phyloP scores from a whole-genome alignment of 139 green algal genomes.

The Zygnema circumcarinatum region DNA sequence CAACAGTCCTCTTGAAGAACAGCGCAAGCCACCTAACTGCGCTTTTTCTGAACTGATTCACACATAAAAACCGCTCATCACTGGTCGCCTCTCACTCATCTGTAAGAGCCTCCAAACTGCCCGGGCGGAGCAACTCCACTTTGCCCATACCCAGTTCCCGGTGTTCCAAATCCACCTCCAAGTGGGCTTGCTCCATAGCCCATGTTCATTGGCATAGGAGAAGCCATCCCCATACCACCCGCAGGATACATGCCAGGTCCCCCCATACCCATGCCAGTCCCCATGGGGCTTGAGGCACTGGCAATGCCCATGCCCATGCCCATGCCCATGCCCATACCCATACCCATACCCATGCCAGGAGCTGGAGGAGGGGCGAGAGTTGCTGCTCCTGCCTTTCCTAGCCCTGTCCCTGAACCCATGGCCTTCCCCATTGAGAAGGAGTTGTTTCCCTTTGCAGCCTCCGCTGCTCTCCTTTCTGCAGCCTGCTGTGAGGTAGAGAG shows the following conservation, averaged over 20 bases:
- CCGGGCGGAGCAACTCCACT: neutral
- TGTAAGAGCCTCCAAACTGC: too few relatives aligned
- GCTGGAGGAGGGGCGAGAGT: neutral
- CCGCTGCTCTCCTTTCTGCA: neutral
- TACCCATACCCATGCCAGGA: neutral
- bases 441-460: neutral
- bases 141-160: neutral
- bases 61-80: too few relatives aligned
- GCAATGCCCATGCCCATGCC: conserved; percentile 10
- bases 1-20: too few relatives aligned
- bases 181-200: neutral
- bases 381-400: neutral
- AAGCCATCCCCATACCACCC: neutral
- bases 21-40: too few relatives aligned
- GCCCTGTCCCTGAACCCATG: conserved; percentile 16
- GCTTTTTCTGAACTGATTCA: too few relatives aligned
- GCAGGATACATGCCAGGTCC: conserved; percentile 7
- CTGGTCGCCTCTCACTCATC: too few relatives aligned
- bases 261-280: conserved; percentile 14
- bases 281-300: neutral
- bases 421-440: neutral
- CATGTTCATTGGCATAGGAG: neutral
- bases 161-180: neutral
- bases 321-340: neutral
- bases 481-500: neutral